Evolutionary conservation across 345 rosid genomes (phyloP).

Genomic region (Eucalyptus decipiens): DNA sequence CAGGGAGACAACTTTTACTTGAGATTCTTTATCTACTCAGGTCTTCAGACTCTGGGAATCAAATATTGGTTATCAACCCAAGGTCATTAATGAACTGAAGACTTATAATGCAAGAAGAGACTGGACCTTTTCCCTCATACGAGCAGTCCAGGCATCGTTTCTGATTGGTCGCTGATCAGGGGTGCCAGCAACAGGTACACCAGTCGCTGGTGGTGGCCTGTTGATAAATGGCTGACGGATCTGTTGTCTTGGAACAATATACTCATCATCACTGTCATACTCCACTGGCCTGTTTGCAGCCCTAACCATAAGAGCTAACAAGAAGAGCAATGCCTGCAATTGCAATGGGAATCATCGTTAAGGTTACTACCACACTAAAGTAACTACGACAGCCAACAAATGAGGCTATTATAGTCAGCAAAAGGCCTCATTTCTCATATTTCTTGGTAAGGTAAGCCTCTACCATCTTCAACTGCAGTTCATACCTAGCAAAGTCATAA

Average conservation of each 20-base stretch:
- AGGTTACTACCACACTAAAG: not conserved
- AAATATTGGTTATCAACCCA: not conserved
- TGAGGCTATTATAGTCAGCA: not conserved
- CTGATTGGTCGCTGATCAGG: conserved; percentile 85
- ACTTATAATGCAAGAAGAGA: not conserved
- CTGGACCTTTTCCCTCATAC: conserved; percentile 93
- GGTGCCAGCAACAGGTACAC: conserved; percentile 71
- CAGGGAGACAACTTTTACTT: not conserved
- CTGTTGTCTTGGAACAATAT: conserved; percentile 64
- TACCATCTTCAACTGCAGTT: not conserved
- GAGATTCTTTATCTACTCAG: not conserved
- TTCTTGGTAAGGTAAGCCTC: not conserved
- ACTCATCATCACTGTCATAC: conserved; percentile 96
- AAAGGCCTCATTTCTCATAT: not conserved
- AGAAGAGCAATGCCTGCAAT: conserved; percentile 75
- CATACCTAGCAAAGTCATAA: not conserved
- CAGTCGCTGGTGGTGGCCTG: conserved; percentile 61
- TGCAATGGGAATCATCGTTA: not conserved
- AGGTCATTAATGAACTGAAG: not conserved
- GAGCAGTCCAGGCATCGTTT: conserved; percentile 97
- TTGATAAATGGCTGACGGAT: conserved; percentile 75
- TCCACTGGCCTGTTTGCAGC: conserved; percentile 68
- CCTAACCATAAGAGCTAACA: conserved; percentile 74
- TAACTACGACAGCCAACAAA: not conserved
- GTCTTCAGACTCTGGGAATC: not conserved